A percentile compares a stretch with the other conserved stretches of the same genome.
phyloP scores from a whole-genome alignment of 2,329 filamentous ascomycete genomes.

The Pseudogymnoascus sp. region DNA sequence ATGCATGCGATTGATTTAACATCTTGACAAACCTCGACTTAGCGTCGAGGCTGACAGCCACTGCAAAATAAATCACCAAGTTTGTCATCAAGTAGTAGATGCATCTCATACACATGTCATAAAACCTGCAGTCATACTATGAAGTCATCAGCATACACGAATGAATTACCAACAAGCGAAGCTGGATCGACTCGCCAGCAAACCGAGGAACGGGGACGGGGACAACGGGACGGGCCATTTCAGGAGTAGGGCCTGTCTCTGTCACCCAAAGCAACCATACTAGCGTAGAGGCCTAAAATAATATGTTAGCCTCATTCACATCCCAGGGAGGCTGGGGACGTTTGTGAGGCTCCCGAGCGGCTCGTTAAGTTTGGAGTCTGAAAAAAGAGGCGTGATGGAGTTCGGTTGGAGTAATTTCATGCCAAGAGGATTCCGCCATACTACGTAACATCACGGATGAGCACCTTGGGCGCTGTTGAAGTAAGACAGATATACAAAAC shows the following conservation, averaged over 20 bases:
- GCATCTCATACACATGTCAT: neutral
- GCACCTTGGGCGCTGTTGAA: neutral
- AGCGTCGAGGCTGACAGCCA: neutral
- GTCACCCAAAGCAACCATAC: neutral
- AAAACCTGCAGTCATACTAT: neutral
- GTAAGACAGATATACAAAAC: neutral
- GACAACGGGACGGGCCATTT: neutral
- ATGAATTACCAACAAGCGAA: neutral
- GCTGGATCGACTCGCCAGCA: neutral
- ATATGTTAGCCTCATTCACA: constrained; percentile 2
- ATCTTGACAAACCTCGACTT: neutral
- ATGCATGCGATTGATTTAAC: neutral
- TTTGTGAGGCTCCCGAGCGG: neutral
- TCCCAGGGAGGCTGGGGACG: neutral
- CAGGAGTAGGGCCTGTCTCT: neutral
- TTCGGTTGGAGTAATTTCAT: neutral
- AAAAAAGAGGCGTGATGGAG: neutral
- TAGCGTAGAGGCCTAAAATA: neutral
- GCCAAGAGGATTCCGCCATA: neutral
- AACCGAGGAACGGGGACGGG: neutral
- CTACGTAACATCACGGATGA: constrained; percentile 1
- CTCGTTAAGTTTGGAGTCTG: neutral
- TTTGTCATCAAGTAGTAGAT: neutral
- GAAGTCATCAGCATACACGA: neutral
- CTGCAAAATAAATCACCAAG: neutral